A percentile compares a stretch with the other conserved stretches of the same genome.
These are phyloP conservation scores for Eutrema yunnanense DNA, from an alignment of 345 rosid genomes.

Conservation along the genomic window DNA sequence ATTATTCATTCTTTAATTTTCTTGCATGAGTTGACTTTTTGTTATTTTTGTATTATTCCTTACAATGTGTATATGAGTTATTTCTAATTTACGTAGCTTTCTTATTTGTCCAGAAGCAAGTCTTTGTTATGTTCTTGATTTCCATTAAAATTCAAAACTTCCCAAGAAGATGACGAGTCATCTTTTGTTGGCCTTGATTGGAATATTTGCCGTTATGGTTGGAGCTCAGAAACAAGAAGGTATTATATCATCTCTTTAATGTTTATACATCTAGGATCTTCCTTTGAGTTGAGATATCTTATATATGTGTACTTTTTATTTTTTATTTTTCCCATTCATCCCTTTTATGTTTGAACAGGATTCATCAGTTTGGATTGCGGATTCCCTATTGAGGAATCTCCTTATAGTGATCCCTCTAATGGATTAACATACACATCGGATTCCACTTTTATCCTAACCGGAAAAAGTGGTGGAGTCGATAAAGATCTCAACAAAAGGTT, in stretches of 20 bases:
- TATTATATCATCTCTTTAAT: neutral
- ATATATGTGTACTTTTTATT: neutral
- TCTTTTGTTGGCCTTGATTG: neutral
- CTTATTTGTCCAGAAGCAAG: neutral
- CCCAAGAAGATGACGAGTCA: neutral
- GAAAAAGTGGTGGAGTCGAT: neutral
- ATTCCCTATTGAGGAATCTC: conserved; percentile 4
- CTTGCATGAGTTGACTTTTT: neutral
- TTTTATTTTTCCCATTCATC: neutral
- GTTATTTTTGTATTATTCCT: neutral
- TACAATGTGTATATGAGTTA: neutral
- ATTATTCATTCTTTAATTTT: neutral
- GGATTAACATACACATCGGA: conserved; percentile 32
- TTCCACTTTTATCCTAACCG: conserved; percentile 23
- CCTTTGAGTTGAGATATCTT: neutral
- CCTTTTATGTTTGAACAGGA: conserved; percentile 13
- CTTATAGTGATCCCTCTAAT: conserved; percentile 7
- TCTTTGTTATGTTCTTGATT: neutral
- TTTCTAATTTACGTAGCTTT: neutral
- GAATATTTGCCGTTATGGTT: neutral
- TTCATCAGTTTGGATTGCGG: conserved; percentile 52
- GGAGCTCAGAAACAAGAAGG: neutral
- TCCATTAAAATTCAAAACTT: neutral
- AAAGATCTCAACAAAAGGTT: neutral
- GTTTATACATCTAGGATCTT: neutral